phyloP scores from a whole-genome alignment of 116 monocot species.

The Iris pallida region DNA sequence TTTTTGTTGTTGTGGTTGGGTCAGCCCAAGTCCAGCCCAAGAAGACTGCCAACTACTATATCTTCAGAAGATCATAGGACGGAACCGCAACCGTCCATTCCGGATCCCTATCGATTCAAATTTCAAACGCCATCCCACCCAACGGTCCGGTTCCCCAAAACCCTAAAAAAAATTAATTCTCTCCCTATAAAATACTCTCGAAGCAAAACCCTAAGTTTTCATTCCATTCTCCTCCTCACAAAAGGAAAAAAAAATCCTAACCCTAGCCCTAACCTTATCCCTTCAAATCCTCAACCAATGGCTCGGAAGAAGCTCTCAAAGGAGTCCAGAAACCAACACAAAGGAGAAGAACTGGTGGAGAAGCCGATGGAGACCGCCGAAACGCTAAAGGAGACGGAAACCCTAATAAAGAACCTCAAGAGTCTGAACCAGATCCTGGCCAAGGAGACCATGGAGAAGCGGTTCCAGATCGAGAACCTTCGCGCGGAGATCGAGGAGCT shows the following conservation, averaged over 20 bases:
- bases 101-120: too few species aligned
- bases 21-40: too few species aligned
- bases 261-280: background rate
- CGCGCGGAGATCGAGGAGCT: conserved; percentile 15
- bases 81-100: too few species aligned
- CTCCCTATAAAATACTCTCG: too few species aligned
- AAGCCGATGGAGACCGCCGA: background rate
- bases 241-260: background rate
- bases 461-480: conserved; percentile 25
- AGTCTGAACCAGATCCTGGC: conserved; percentile 30
- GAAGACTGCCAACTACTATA: too few species aligned
- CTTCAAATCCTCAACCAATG: conserved; percentile 6
- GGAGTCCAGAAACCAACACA: background rate
- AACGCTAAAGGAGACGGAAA: background rate
- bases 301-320: conserved; percentile 21
- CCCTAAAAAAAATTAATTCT: too few species aligned
- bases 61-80: too few species aligned
- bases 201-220: too few species aligned
- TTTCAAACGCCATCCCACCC: too few species aligned
- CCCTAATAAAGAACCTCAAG: conserved; percentile 27
- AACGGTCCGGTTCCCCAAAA: too few species aligned
- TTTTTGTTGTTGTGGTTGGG: too few species aligned
- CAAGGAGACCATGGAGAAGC: conserved; percentile 30
- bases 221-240: background rate
- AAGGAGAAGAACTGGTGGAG: background rate